These are phyloP conservation scores for Laetiporus sulphureus DNA, from an alignment of 1,284 basidiomycete species.

Conservation along the genomic window DNA sequence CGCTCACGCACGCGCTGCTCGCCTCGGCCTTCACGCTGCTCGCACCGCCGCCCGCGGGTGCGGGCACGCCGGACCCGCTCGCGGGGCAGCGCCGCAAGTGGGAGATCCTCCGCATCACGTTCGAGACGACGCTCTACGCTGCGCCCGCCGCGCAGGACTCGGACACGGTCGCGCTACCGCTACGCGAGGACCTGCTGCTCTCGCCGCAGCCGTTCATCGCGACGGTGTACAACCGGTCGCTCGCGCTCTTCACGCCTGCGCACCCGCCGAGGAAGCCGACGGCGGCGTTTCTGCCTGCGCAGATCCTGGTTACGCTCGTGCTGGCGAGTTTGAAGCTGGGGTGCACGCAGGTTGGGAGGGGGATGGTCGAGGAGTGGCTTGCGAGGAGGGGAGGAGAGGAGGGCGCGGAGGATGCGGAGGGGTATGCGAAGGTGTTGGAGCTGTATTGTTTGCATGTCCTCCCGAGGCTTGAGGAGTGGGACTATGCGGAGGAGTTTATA, in stretches of 20 bases:
- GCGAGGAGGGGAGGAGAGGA: constrained; percentile 34
- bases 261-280: constrained; percentile 31
- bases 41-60: constrained; percentile 37
- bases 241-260: constrained; percentile 57
- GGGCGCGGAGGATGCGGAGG: constrained; percentile 32
- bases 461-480: constrained; percentile 69
- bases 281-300: constrained; percentile 55
- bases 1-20: constrained; percentile 56
- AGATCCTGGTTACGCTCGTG: constrained; percentile 61
- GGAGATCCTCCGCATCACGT: constrained; percentile 77
- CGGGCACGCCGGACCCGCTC: constrained; percentile 35
- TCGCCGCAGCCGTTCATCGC: constrained; percentile 53
- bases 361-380: constrained; percentile 73
- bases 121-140: constrained; percentile 66
- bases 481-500: constrained; percentile 68
- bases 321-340: constrained; percentile 63
- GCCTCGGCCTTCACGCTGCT: constrained; percentile 62
- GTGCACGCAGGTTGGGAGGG: constrained; percentile 50
- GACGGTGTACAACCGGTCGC: constrained; percentile 54
- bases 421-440: constrained; percentile 68
- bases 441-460: constrained; percentile 68
- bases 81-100: constrained; percentile 62
- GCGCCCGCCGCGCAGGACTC: constrained; percentile 32
- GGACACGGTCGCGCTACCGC: constrained; percentile 18
- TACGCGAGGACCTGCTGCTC: constrained; percentile 46